These are phyloP conservation scores for Pythium periplocum DNA, from an alignment of 352 stramenopile genomes.

Conservation along the genomic window DNA sequence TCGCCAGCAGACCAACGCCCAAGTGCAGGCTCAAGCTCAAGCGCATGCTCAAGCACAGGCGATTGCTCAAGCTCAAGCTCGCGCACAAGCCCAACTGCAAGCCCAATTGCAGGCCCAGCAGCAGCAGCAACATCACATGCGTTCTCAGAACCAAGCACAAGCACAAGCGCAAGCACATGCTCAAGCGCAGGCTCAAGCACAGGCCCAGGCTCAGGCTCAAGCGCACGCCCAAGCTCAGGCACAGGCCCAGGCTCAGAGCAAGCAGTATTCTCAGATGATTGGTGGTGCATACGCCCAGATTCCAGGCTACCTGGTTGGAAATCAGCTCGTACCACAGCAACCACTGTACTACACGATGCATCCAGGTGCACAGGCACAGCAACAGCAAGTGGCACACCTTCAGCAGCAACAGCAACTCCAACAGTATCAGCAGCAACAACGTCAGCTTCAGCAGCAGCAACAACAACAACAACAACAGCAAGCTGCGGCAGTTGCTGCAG, in stretches of 20 bases:
- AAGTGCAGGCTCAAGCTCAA: conserved; percentile 36
- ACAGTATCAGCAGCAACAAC: conserved; percentile 22
- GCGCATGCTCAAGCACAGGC: conserved; percentile 46
- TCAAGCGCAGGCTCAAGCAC: conserved; percentile 29
- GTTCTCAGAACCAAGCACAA: conserved; percentile 14
- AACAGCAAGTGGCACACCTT: conserved; percentile 15
- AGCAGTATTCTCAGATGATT: conserved; percentile 67
- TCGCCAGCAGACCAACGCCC: conserved; percentile 3
- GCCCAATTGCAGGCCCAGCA: conserved; percentile 30
- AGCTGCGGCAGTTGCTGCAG: conserved; percentile 21
- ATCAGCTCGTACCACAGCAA: conserved; percentile 55
- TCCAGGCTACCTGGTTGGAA: conserved; percentile 57
- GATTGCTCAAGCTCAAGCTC: conserved; percentile 36
- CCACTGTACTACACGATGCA: conserved; percentile 51
- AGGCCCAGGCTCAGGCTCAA: conserved; percentile 35
- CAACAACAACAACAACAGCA: conserved; percentile 50
- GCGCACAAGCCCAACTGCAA: conserved; percentile 23
- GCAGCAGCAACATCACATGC: conserved; percentile 52
- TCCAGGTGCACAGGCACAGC: conserved; percentile 20
- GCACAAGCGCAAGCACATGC: conserved; percentile 25
- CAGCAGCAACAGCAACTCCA: conserved; percentile 30
- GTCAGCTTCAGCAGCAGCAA: conserved; percentile 31
- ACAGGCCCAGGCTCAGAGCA: conserved; percentile 35
- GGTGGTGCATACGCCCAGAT: conserved; percentile 42
- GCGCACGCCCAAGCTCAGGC: conserved; percentile 23